A percentile compares a stretch with the other conserved stretches of the same genome.
These are phyloP conservation scores for Chalciporus piperatoides DNA, from an alignment of 1,284 basidiomycete genomes.

Conservation along the genomic window DNA sequence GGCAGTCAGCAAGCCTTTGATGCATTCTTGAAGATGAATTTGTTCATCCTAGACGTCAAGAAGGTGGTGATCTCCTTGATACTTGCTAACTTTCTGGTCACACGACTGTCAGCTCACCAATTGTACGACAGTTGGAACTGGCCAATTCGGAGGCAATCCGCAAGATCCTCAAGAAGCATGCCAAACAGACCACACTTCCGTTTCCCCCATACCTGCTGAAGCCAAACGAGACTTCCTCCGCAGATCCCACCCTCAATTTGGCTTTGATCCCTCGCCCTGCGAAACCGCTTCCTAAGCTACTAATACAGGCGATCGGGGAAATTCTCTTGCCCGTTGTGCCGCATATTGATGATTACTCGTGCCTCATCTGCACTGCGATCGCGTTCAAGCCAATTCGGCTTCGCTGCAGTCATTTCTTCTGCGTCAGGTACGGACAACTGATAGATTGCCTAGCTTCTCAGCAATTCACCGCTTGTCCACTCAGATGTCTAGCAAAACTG, in stretches of 20 bases:
- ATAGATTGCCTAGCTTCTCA: neutral
- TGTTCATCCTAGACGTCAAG: conserved; percentile 82
- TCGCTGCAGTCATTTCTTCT: conserved; percentile 87
- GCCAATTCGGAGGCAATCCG: conserved; percentile 88
- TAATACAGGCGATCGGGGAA: conserved; percentile 84
- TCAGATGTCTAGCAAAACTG: conserved; percentile 87
- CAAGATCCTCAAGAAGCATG: conserved; percentile 93
- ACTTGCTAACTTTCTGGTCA: neutral
- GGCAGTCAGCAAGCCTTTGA: conserved; percentile 68
- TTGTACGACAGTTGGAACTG: conserved; percentile 58
- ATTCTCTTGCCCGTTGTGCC: conserved; percentile 84
- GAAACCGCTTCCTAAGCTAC: conserved; percentile 67
- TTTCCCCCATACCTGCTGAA: conserved; percentile 33
- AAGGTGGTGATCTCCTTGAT: conserved; percentile 45
- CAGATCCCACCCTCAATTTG: conserved; percentile 17
- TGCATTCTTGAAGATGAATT: conserved; percentile 78
- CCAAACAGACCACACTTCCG: conserved; percentile 78
- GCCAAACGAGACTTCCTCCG: conserved; percentile 10
- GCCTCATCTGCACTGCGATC: conserved; percentile 76
- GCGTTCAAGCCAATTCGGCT: conserved; percentile 90
- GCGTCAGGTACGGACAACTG: conserved; percentile 53
- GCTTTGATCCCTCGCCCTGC: conserved; percentile 27
- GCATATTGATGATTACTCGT: conserved; percentile 75
- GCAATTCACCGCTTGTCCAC: neutral
- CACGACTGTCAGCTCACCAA: neutral